phyloP scores from a whole-genome alignment of 1,139 yeast species.

The Nakaseomyces kungkrabaensis region DNA sequence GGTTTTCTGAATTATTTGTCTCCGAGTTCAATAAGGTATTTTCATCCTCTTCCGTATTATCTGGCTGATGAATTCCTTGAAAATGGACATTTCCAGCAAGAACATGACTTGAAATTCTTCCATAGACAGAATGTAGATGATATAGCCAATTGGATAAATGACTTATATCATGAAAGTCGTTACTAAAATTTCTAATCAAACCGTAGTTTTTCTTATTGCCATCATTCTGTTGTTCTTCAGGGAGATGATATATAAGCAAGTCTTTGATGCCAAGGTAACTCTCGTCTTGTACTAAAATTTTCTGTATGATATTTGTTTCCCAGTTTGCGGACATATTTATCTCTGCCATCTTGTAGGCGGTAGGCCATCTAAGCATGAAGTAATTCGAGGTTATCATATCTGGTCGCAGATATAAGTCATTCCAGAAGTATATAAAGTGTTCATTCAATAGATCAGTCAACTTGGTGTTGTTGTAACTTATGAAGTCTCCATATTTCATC shows the following conservation, averaged over 20 bases:
- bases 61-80: conserved; percentile 7
- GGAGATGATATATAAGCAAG: conserved; percentile 26
- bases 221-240: conserved; percentile 8
- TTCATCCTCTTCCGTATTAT: background rate
- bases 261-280: conserved; percentile 25
- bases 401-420: conserved; percentile 21
- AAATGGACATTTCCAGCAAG: conserved; percentile 25
- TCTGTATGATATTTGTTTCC: conserved; percentile 24
- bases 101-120: conserved; percentile 23
- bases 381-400: conserved; percentile 18
- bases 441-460: conserved; percentile 25
- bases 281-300: conserved; percentile 21
- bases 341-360: conserved; percentile 19
- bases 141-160: conserved; percentile 28
- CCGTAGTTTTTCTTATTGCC: conserved; percentile 19
- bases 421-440: conserved; percentile 25
- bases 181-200: conserved; percentile 21
- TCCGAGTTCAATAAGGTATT: background rate
- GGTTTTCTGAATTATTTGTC: background rate
- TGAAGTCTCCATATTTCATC: conserved; percentile 19
- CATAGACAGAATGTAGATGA: conserved; percentile 24
- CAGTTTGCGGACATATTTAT: conserved; percentile 15
- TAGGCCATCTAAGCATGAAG: conserved; percentile 16
- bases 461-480: conserved; percentile 7
- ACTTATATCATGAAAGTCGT: conserved; percentile 17